Evolutionary conservation across 352 stramenopile genomes (phyloP).

Genomic region (Phytopythium montanum): DNA sequence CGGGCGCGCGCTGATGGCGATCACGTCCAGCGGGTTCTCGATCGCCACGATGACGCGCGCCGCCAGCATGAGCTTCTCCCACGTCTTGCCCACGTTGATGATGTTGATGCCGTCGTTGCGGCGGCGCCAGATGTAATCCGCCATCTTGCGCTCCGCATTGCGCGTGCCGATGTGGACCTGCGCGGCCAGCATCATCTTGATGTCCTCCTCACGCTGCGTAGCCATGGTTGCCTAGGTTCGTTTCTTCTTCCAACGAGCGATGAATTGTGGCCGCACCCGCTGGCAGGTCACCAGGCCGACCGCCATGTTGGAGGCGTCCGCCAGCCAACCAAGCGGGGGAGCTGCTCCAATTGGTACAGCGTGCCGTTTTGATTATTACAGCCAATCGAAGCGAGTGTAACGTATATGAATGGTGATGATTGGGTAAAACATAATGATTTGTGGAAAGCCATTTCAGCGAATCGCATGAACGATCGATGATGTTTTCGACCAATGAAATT

Average conservation of each 20-base stretch:
- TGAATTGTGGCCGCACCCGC: slow-evolving; percentile 24
- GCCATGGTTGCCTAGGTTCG: slow-evolving; percentile 61
- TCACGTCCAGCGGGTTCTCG: slow-evolving; percentile 99
- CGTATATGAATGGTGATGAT: background rate
- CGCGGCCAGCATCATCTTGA: slow-evolving; percentile 99
- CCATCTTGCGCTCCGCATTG: slow-evolving; percentile 99
- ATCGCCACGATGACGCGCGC: slow-evolving; percentile 99
- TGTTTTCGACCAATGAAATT: background rate
- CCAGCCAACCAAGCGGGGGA: slow-evolving; percentile 14
- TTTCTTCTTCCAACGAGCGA: slow-evolving; percentile 44
- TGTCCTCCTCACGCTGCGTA: slow-evolving; percentile 97
- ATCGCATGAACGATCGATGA: too few relatives aligned
- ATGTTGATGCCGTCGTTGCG: slow-evolving; percentile 99
- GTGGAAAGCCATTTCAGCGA: too few relatives aligned
- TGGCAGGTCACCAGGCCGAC: background rate
- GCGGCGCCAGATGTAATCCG: slow-evolving; percentile 99
- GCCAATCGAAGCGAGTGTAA: background rate
- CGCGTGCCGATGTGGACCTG: slow-evolving; percentile 99
- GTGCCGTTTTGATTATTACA: background rate
- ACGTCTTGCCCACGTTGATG: slow-evolving; percentile 99
- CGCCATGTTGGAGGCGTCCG: background rate
- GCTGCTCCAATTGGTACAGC: background rate
- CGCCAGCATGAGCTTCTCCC: slow-evolving; percentile 99
- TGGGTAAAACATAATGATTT: too few relatives aligned
- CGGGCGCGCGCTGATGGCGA: slow-evolving; percentile 98